Evolutionary conservation across 352 stramenopile genomes (phyloP).

Genomic region (Pythium insidiosum): DNA sequence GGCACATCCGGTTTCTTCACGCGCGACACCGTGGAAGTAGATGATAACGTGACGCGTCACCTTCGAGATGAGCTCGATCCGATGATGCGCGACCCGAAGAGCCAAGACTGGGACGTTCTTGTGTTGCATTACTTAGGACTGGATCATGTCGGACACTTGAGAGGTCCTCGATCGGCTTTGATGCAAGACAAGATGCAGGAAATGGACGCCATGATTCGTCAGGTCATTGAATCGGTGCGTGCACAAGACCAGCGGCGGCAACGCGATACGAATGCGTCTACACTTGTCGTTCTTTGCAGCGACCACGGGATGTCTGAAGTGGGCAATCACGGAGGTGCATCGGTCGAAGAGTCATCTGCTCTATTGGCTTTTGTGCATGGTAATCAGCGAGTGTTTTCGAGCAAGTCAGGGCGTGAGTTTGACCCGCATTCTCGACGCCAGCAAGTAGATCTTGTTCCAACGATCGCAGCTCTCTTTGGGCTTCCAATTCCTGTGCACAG

Average conservation of each 20-base stretch:
- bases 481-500: constrained; percentile 58
- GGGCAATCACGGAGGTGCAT: constrained; percentile 82
- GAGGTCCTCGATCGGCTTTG: constrained; percentile 61
- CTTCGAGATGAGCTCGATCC: constrained; percentile 80
- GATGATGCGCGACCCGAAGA: constrained; percentile 45
- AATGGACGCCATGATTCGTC: constrained; percentile 71
- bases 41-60: constrained; percentile 82
- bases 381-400: no score
- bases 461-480: constrained; percentile 63
- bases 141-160: constrained; percentile 80
- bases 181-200: constrained; percentile 80
- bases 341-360: constrained; percentile 75
- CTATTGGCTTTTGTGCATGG: constrained; percentile 70
- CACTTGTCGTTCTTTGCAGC: constrained; percentile 75
- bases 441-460: constrained; percentile 78
- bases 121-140: constrained; percentile 85
- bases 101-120: constrained; percentile 75
- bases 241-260: constrained; percentile 40
- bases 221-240: constrained; percentile 46
- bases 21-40: constrained; percentile 79
- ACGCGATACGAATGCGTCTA: constrained; percentile 16
- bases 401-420: no score
- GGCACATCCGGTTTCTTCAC: constrained; percentile 86
- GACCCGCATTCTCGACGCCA: constrained; percentile 10
- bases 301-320: constrained; percentile 88